Percentiles rank a stretch among this genome's conserved stretches.
Evolutionary conservation across 2,329 filamentous ascomycete genomes (phyloP).

Genomic region (Colletotrichum sp.): DNA sequence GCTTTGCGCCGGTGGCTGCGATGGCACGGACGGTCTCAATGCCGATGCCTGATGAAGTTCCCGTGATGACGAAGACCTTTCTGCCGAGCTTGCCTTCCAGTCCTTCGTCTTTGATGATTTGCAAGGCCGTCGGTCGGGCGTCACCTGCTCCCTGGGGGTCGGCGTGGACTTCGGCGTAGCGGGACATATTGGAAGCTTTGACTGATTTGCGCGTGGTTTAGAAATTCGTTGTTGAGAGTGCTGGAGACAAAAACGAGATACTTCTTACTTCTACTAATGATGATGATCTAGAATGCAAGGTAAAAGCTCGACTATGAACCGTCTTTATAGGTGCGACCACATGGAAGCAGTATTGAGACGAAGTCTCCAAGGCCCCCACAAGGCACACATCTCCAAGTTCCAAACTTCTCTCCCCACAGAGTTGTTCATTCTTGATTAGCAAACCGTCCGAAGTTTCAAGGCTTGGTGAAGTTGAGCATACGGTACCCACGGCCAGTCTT

Average conservation of each 20-base stretch:
- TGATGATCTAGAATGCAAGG: neutral
- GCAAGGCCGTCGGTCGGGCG: slow-evolving; percentile 34
- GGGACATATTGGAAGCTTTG: neutral
- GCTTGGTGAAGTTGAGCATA: too few relatives aligned
- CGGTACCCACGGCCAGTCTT: neutral
- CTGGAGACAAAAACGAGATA: neutral
- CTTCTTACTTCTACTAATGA: neutral
- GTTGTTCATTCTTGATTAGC: neutral
- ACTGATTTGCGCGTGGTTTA: neutral
- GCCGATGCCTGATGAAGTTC: slow-evolving; percentile 40
- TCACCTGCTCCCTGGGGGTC: slow-evolving; percentile 31
- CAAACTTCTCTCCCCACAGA: neutral
- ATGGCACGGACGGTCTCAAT: slow-evolving; percentile 43
- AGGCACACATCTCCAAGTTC: neutral
- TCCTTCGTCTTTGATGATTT: slow-evolving; percentile 36
- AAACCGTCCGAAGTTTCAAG: neutral
- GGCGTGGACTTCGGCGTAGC: slow-evolving; percentile 23
- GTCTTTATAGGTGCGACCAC: neutral
- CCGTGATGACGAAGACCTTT: slow-evolving; percentile 43
- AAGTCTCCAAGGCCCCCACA: neutral
- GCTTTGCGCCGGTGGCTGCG: slow-evolving; percentile 36
- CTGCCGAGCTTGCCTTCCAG: slow-evolving; percentile 28
- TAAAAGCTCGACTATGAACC: neutral
- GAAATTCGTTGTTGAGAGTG: neutral
- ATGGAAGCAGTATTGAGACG: neutral